Base-by-base conservation (phyloP, 108 stramenopile species). In the Skeletonema potamos region DNA sequence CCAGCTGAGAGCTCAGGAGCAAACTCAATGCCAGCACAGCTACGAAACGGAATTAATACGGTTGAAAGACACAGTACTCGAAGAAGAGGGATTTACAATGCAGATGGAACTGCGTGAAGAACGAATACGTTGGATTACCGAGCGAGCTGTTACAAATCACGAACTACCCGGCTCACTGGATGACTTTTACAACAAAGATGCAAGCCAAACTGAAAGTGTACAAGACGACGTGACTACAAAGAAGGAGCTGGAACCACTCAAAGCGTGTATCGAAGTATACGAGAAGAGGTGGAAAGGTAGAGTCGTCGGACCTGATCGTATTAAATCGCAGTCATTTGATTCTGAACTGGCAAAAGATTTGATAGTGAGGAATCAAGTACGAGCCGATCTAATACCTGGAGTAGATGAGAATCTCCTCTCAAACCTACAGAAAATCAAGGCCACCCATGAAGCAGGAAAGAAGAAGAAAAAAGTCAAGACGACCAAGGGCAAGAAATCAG, bases 51-150 rank as follows among this genome's bases (percentile, higher is more conserved):
- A 91, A 27, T 74, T 92, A 27, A 79, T 67, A 20, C 88, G 84
- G 18, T 70, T 93, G 17, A 87, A 88, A 68, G 85, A 89, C 36
- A 80, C 84, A 8, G 89, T 95, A 8, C 39, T 62, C 37, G 88
- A 92, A 44, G 88, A 93, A 65, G 92, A 92, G 57, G 90, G 92
- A 6, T 89, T 91, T 48, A 81, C 86, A 37, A 92, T 92, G 85
- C 74, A 86, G 39, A 87, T 76, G 28, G 68, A 83, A 41, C 70
- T 92, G 58, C 70, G 86, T 58, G 89, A 90, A 64, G 93, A 91
- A 54, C 66, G 91, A 54, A 85, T 87, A 43, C 73, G 72, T 32
- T 95, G 94, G 94, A 84, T 92, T 34, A 92, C 89, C 4, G 87
- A 90, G 8, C 78, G 86, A 62, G 77, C 88, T 27, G 85, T 81